Percentiles rank a stretch among this genome's conserved stretches.
Conservation (phyloP, 2,329 filamentous ascomycete genomes). For the Talaromyces sp. region DNA sequence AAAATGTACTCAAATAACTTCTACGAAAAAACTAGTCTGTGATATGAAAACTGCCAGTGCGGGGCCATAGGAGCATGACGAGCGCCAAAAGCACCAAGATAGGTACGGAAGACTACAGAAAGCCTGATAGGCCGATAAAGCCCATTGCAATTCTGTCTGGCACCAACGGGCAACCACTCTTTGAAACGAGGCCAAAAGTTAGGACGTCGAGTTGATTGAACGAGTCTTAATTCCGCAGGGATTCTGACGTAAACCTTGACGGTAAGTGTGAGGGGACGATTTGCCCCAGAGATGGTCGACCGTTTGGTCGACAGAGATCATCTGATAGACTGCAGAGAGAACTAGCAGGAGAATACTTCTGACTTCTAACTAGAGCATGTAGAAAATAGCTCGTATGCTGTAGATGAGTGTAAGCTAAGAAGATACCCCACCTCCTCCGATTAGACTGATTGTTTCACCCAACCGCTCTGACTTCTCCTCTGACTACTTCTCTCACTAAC, state of each 20-base stretch:
- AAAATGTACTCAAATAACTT: background rate
- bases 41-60: background rate
- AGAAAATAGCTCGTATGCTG: background rate
- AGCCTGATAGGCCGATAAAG: background rate
- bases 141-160: background rate
- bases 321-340: background rate
- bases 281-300: background rate
- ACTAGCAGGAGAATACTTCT: background rate
- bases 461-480: background rate
- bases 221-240: background rate
- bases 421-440: conserved; percentile 1
- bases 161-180: background rate
- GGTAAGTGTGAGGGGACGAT: background rate
- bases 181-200: background rate
- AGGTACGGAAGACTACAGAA: background rate
- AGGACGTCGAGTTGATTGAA: conserved; percentile 1
- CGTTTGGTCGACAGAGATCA: background rate
- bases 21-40: background rate
- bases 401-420: background rate
- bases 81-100: background rate
- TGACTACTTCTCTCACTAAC: background rate
- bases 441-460: conserved; percentile 8
- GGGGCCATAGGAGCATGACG: conserved; percentile 1
- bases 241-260: conserved; percentile 12
- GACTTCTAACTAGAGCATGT: background rate